phyloP scores from a whole-genome alignment of 805 yeast genomes.

The Cyberlindnera japonica region DNA sequence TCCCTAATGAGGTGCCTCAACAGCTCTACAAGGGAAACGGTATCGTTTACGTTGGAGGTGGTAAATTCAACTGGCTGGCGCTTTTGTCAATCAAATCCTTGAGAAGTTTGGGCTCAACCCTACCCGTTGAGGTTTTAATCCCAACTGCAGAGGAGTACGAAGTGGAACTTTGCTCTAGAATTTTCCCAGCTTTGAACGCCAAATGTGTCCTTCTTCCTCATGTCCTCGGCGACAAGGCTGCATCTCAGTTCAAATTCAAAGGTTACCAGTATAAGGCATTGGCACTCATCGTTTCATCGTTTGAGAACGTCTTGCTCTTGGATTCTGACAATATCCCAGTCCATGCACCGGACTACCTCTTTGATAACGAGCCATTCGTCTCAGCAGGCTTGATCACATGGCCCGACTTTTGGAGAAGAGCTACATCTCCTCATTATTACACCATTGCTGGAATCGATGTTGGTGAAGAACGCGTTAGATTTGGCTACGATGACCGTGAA shows the following conservation, averaged over 20 bases:
- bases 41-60: slow-evolving; percentile 63
- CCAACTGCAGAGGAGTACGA: slow-evolving; percentile 68
- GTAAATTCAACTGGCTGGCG: slow-evolving; percentile 53
- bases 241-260: slow-evolving; percentile 46
- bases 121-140: slow-evolving; percentile 70
- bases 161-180: slow-evolving; percentile 55
- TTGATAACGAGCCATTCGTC: slow-evolving; percentile 52
- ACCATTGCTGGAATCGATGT: slow-evolving; percentile 58
- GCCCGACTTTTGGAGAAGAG: slow-evolving; percentile 90
- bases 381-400: slow-evolving; percentile 54
- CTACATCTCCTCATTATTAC: slow-evolving; percentile 71
- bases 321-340: slow-evolving; percentile 76
- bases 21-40: slow-evolving; percentile 51
- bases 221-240: slow-evolving; percentile 54
- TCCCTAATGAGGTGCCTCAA: slow-evolving; percentile 48
- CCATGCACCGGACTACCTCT: slow-evolving; percentile 56
- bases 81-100: slow-evolving; percentile 46
- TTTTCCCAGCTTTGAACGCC: slow-evolving; percentile 60
- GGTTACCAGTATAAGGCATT: slow-evolving; percentile 67
- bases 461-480: slow-evolving; percentile 36
- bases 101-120: slow-evolving; percentile 45
- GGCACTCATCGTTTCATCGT: slow-evolving; percentile 66
- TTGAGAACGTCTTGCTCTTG: slow-evolving; percentile 66
- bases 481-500: slow-evolving; percentile 37
- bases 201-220: slow-evolving; percentile 60